Evolutionary conservation across 805 yeast genomes (phyloP).

Genomic region (Candida alai): DNA sequence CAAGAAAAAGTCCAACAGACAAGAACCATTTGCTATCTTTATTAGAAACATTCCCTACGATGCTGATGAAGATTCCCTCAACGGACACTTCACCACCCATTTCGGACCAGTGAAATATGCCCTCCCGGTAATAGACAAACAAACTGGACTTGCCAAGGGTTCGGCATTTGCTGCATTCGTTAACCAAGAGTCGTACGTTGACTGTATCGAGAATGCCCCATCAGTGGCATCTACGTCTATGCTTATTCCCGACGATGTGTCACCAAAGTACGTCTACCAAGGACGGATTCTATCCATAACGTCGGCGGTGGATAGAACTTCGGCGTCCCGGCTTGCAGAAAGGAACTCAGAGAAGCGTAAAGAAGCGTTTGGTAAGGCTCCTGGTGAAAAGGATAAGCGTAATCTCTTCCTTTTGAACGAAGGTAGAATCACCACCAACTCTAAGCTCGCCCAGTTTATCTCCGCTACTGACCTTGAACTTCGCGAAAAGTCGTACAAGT

Average conservation of each 20-base stretch:
- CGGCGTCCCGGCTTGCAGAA: conserved; percentile 72
- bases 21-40: conserved; percentile 71
- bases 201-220: conserved; percentile 79
- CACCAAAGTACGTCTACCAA: conserved; percentile 83
- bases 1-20: conserved; percentile 49
- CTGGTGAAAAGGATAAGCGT: conserved; percentile 78
- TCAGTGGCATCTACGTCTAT: conserved; percentile 56
- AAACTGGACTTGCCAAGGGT: conserved; percentile 84
- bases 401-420: conserved; percentile 84
- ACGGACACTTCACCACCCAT: conserved; percentile 64
- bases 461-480: conserved; percentile 74
- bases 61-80: conserved; percentile 75
- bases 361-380: conserved; percentile 74
- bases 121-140: conserved; percentile 84
- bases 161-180: conserved; percentile 91
- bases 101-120: conserved; percentile 93
- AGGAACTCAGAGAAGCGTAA: conserved; percentile 69
- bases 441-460: conserved; percentile 70
- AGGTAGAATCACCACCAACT: conserved; percentile 81
- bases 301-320: conserved; percentile 81
- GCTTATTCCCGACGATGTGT: conserved; percentile 87
- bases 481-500: conserved; percentile 80
- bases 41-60: conserved; percentile 94
- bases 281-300: conserved; percentile 85
- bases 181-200: conserved; percentile 54